A percentile compares a stretch with the other conserved stretches of the same genome.
Evolutionary conservation across 176 grass and related monocot genomes (phyloP).

Genomic region (Elaeis guineensis): DNA sequence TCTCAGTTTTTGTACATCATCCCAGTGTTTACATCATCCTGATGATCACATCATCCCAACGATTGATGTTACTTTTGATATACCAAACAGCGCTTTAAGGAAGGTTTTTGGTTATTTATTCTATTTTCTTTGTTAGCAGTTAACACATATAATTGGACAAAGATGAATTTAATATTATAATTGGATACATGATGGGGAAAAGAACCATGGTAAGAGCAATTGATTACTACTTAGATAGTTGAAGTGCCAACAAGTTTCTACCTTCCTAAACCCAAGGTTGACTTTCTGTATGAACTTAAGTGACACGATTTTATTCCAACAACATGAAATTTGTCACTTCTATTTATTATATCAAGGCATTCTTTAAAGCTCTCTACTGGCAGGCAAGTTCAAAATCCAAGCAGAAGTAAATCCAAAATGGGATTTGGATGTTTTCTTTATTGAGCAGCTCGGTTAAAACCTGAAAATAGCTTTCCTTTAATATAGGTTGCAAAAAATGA

Average conservation of each 20-base stretch:
- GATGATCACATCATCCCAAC: too few relatives aligned
- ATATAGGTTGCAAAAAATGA: background rate
- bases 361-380: constrained; percentile 58
- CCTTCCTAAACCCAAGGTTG: constrained; percentile 56
- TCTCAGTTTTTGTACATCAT: too few relatives aligned
- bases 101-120: too few relatives aligned
- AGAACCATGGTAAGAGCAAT: background rate
- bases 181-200: background rate
- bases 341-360: constrained; percentile 45
- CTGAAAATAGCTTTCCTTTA: constrained; percentile 5
- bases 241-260: background rate
- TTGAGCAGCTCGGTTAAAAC: constrained; percentile 57
- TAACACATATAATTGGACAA: too few relatives aligned
- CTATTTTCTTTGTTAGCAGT: too few relatives aligned
- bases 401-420: constrained; percentile 82
- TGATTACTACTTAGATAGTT: background rate
- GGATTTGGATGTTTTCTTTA: constrained; percentile 34
- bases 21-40: too few relatives aligned
- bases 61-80: too few relatives aligned
- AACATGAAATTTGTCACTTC: constrained; percentile 39
- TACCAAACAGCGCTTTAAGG: too few relatives aligned
- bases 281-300: constrained; percentile 59
- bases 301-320: constrained; percentile 69
- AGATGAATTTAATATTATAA: too few relatives aligned
- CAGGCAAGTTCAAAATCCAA: constrained; percentile 57